phyloP scores from a whole-genome alignment of 169 alveolate genomes.

The Cryptosporidium xiaoi region DNA sequence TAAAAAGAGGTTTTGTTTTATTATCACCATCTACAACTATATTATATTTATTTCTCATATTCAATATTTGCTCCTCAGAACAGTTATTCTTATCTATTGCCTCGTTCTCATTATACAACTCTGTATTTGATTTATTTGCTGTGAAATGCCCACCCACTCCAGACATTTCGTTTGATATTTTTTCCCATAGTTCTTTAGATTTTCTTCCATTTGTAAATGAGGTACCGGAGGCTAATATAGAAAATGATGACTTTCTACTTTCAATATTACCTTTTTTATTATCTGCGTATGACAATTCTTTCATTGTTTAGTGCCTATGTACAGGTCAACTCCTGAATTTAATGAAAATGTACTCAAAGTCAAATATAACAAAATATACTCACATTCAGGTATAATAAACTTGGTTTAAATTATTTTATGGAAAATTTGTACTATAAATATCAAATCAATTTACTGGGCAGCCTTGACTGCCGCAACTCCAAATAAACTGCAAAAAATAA shows the following conservation, averaged over 20 bases:
- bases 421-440: too few species aligned
- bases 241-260: conserved; percentile 37
- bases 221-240: conserved; percentile 64
- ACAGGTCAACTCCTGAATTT: too few species aligned
- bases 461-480: too few species aligned
- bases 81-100: not conserved
- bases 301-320: too few species aligned
- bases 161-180: conserved; percentile 26
- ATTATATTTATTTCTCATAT: conserved; percentile 24
- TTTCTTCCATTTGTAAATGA: conserved; percentile 59
- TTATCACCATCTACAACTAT: conserved; percentile 70
- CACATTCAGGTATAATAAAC: too few species aligned
- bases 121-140: not conserved
- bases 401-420: too few species aligned
- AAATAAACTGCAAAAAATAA: too few species aligned
- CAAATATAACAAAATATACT: too few species aligned
- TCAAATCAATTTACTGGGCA: too few species aligned
- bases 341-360: too few species aligned
- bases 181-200: conserved; percentile 69
- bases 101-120: not conserved
- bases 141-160: not conserved
- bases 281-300: too few species aligned
- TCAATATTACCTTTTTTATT: not conserved
- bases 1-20: conserved; percentile 12
- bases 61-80: not conserved